phyloP scores from a whole-genome alignment of 306 rosid genomes.

The Glycine soja region DNA sequence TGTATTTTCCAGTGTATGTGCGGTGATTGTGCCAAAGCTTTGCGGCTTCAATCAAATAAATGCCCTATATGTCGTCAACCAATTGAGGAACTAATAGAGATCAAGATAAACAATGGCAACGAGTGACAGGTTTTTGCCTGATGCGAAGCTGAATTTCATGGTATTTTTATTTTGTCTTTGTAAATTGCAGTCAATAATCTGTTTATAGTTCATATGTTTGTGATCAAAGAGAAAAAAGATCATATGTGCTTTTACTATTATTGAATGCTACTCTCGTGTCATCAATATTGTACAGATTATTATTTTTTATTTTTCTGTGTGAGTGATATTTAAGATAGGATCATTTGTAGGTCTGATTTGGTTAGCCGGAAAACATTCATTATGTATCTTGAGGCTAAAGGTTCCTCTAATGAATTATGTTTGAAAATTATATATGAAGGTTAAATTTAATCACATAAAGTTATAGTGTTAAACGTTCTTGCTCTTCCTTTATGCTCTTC shows the following conservation, averaged over 20 bases:
- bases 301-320: constrained; percentile 24
- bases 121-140: constrained; percentile 52
- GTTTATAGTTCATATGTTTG: constrained; percentile 49
- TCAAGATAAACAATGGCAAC: constrained; percentile 68
- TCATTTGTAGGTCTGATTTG: constrained; percentile 37
- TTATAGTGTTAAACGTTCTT: constrained; percentile 34
- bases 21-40: constrained; percentile 86
- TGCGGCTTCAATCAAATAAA: constrained; percentile 77
- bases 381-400: constrained; percentile 39
- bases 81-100: constrained; percentile 85
- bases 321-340: constrained; percentile 42
- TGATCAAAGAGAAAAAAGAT: constrained; percentile 15
- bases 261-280: constrained; percentile 4
- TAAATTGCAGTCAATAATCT: constrained; percentile 49
- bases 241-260: constrained; percentile 22
- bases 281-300: constrained; percentile 36
- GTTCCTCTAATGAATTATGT: constrained; percentile 28
- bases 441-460: constrained; percentile 11
- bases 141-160: constrained; percentile 48
- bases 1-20: constrained; percentile 89
- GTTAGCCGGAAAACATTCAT: constrained; percentile 8
- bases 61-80: constrained; percentile 98
- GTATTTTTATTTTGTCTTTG: constrained; percentile 47
- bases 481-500: constrained; percentile 34
- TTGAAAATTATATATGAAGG: constrained; percentile 45